phyloP scores from a whole-genome alignment of 2,329 filamentous ascomycete genomes.

The Monilinia fructigena region DNA sequence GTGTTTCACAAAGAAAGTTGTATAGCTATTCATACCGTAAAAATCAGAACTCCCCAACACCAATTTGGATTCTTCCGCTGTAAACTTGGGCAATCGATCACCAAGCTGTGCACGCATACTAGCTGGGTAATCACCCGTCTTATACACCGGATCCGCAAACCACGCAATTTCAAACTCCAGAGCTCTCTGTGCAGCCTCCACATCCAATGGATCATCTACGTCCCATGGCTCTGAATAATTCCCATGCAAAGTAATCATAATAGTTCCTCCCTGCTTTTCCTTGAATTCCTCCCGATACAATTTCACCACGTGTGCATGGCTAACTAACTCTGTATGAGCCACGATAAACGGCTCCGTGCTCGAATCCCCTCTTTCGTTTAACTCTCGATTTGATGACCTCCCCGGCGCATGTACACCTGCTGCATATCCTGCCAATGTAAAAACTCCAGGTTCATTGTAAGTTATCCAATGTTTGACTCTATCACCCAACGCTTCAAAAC shows the following conservation, averaged over 20 bases:
- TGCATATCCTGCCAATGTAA: slow-evolving; percentile 74
- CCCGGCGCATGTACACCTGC: slow-evolving; percentile 76
- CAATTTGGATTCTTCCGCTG: slow-evolving; percentile 62
- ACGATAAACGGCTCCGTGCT: slow-evolving; percentile 76
- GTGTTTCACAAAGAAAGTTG: slow-evolving; percentile 79
- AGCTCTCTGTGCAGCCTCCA: slow-evolving; percentile 73
- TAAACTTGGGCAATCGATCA: slow-evolving; percentile 72
- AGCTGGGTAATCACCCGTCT: slow-evolving; percentile 73
- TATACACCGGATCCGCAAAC: slow-evolving; percentile 83
- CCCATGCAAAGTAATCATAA: slow-evolving; percentile 83
- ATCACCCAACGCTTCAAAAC: slow-evolving; percentile 66
- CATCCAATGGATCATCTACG: slow-evolving; percentile 66
- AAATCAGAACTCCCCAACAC: slow-evolving; percentile 83
- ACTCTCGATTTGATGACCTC: slow-evolving; percentile 69
- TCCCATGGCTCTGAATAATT: slow-evolving; percentile 69
- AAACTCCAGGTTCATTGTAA: slow-evolving; percentile 87
- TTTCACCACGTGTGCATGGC: slow-evolving; percentile 78
- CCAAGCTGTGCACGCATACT: slow-evolving; percentile 81
- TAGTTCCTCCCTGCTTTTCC: slow-evolving; percentile 65
- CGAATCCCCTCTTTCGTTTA: slow-evolving; percentile 68
- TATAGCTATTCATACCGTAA: slow-evolving; percentile 93
- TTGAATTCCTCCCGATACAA: slow-evolving; percentile 80
- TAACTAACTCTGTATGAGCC: slow-evolving; percentile 75
- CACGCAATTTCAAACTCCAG: slow-evolving; percentile 82
- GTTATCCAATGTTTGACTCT: slow-evolving; percentile 86